Base-by-base conservation (phyloP, 2,329 filamentous ascomycete genomes). In the Cladosporium austrohemisphaericum region DNA sequence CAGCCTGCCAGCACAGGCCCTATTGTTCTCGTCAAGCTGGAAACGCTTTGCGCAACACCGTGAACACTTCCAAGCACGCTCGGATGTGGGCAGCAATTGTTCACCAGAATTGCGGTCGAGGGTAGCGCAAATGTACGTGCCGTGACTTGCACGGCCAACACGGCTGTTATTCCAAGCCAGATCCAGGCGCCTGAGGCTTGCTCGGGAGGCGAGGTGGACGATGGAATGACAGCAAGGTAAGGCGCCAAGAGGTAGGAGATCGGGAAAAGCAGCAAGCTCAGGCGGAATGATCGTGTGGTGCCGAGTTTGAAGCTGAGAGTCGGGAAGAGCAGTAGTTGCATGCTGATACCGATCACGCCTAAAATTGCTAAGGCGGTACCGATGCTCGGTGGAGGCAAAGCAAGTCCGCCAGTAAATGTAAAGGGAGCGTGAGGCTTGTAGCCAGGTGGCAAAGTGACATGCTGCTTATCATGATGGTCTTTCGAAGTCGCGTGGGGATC, bases 31-130 rank as follows among this genome's bases (percentile, higher is more conserved):
- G 74, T 74, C 0, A 69, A 74, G n/a, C 71, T 74, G 14, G 73
- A 72, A 2, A 79, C 71, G 55, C 73, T 79, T 63, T 81, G 78
- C 3, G 75, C 79, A 19, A 82, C 68, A 0, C 80, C 79, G 57
- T 83, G 79, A 0, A 83, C 69, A 0, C 77, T 81, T 0, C 78
- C 79, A 8, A 83, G 62, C 2, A 82, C 73, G 26, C 66, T 71
- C 0, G 76, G 73, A 57, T 81, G 75, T 0, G 81, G 79, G 29
- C 76, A 76, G 40, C 72, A 76, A 52, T 84, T 83, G 50, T 83
- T 84, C 11, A 83, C 70, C 29, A 81, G 62, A 2, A 85, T 84
- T 0, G 79, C 75, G 0, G 75, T 75, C 0, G 76, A 76, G 0
- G 82, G 81, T 0, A 85, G 58, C 0, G 78, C 75, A 51, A 76